Evolutionary conservation across 176 grass and related monocot genomes (phyloP).

Genomic region (Elaeis guineensis): DNA sequence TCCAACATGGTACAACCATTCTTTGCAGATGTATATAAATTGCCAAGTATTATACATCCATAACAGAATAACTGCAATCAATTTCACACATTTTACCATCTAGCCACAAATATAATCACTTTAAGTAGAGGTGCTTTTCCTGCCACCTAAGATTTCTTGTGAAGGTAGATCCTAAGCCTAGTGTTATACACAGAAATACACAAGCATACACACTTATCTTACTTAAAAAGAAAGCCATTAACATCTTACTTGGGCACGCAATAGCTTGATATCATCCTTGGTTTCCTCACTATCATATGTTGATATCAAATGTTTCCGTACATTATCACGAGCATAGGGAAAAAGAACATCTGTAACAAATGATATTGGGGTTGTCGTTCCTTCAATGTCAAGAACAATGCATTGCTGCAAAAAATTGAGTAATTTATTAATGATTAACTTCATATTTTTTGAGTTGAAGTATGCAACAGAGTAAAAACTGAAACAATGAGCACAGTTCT

Average conservation of each 20-base stretch:
- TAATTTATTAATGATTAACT: slow-evolving; percentile 12
- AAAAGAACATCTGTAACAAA: slow-evolving; percentile 93
- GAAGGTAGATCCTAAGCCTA: no score
- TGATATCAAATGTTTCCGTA: slow-evolving; percentile 63
- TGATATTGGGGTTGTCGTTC: slow-evolving; percentile 91
- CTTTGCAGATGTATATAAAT: no score
- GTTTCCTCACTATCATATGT: slow-evolving; percentile 77
- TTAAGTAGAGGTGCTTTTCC: no score
- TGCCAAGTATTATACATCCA: no score
- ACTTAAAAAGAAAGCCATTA: background rate
- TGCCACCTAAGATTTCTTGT: no score
- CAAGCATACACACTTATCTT: no score
- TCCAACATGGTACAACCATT: no score
- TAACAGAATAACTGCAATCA: no score
- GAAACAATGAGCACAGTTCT: slow-evolving; percentile 1
- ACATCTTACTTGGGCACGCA: slow-evolving; percentile 68
- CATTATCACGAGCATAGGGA: slow-evolving; percentile 89
- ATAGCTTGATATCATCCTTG: slow-evolving; percentile 81
- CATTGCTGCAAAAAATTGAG: slow-evolving; percentile 36
- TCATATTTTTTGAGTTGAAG: background rate
- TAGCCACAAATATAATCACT: no score
- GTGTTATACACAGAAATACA: no score
- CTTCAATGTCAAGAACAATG: slow-evolving; percentile 88
- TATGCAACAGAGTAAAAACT: background rate
- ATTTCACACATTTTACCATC: no score